Base-by-base conservation (phyloP, 1,284 basidiomycete species). In the Peniophora sp. region DNA sequence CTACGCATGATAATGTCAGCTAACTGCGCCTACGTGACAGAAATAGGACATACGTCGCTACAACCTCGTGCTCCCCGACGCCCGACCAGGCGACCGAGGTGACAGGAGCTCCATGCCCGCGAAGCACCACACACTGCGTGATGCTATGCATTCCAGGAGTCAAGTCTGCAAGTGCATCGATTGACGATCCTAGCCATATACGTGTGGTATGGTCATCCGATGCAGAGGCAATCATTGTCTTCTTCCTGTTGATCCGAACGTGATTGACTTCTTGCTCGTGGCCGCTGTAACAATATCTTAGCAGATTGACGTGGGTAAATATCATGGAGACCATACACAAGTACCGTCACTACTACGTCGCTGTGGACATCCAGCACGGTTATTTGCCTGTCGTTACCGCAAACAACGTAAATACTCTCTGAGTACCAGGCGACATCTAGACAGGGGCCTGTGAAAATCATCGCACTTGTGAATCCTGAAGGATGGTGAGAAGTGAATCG, bases 391-490 rank as follows among this genome's bases (percentile, higher is more conserved):
- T 92, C 89, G 27, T 85, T 83, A 24, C 86, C 85, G 58, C 83
- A 86, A 39, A 78, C 85, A 16, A 79, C 85, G 58, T 90, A 92
- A 3, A 75, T 78, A 19, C 74, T 70, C 19, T 89, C 82, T 51
- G 81, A 78, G 32, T 91, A 59, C 89, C 90, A 92, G 53, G 88
- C 88, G n/a, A 87, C 76, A 59, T 92, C 89, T 60, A 92, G 65
- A 62, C 88, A 88, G 59, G 84, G 86, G 62, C 84, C 87, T 81
- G n/a, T 16, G 38, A 8, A n/a, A n/a, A n/a, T n/a, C n/a, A n/a
- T 41, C 53, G 36, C 47, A 35, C 8, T 48, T 23, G 45, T 53
- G n/a, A 53, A 36, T 50, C 9, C 52, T 46, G 53, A 36, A 46
- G 5, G 53, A 41, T 45, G 3, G 53, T 55, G 55, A 52, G 57